Base-by-base conservation (phyloP, 1,139 yeast genomes). In the Zygotorulaspora mrakii region DNA sequence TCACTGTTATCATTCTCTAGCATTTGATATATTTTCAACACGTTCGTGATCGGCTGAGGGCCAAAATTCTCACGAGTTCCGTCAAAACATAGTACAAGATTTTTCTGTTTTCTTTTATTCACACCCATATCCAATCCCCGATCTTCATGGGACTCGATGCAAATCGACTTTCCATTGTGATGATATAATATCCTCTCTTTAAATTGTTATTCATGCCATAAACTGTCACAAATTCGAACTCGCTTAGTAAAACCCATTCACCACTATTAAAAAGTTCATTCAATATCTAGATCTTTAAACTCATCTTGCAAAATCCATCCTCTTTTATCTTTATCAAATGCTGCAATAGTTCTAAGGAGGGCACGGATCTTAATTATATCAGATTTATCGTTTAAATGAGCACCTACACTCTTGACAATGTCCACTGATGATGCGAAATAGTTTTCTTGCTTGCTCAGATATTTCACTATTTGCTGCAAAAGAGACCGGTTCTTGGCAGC, bases 291-390 rank as follows among this genome's bases (percentile, higher is more conserved):
- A 13, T 35, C 35, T 26, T 39, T 43, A 23, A 52, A 56, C 35
- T 80, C 89, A 1, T 69, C 70, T 48, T 79, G 79, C 30, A 86
- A 62, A 1, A 56, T 56, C 96, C 96, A 88, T 0, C 79, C 80
- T 39, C 74, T 73, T 30, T 61, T 61, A 1, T 46, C 55, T 7
- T 67, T 61, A 47, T 81, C 76, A 91, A 95, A 89, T 0, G 57
- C 64, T 4, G 95, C 86, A 12, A 86, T 74, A 39, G 77, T 75
- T 42, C 77, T 72, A 39, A 89, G 59, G 73, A 88, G 72, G 1
- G 85, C 79, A 35, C 95, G 66, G 14, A 85, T 70, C 43, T 76
- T 66, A 1, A 82, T 69, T 34, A 85, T 75, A 31, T 82, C 84
- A 39, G 72, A 71, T 17, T 73, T 76, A 31, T 76, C 71, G 4